Base-by-base conservation (phyloP, 345 rosid genomes). In the Dipteronia sinensis region DNA sequence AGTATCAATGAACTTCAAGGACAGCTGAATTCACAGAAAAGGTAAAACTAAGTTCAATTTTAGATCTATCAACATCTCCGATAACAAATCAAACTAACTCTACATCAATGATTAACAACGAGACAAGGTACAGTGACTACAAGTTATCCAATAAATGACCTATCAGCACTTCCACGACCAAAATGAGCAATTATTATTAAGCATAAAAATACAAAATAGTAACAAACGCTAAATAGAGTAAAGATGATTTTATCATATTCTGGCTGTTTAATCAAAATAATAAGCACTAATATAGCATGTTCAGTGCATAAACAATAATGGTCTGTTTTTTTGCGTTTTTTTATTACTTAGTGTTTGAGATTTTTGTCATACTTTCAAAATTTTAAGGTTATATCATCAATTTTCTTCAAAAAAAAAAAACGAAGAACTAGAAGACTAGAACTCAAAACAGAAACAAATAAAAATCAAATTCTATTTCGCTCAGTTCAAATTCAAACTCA, bases 1-100 rank as follows among this genome's bases (percentile, higher is more conserved):
- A 3, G 92, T 89, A 27, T 91, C 95, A 47, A 91, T 80, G 71
- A 89, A 89, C 78, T 87, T 81, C 86, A 91, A 79, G 19, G 81
- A 75, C 44, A 89, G 85, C 93, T 91, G 88, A 77, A 84, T 65
- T 25, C 71, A 78, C 46, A 67, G 34, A 67, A 61, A 22, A 22
- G 68, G 3, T 2, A 42, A 53, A 27, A 47, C 55, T 22, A 53
- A 75, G 46, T 22, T 38, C 55, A 66, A 56, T 47, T 31, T 40
- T 31, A 11, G 34, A 47, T 25, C 44, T 65, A n/a, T 49, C 42
- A 13, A 31, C 46, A 64, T 63, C 42, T 63, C 59, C 42, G 47
- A 63, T 23, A 15, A 65, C 55, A 19, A 17, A 38, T 62, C 10
- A 65, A 75, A 46, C 31, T n/a, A 65, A 49, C 22, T 53, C 29